A percentile compares a stretch with the other conserved stretches of the same genome.
Conservation (phyloP, 352 stramenopile genomes). For the Globisporangium solare region DNA sequence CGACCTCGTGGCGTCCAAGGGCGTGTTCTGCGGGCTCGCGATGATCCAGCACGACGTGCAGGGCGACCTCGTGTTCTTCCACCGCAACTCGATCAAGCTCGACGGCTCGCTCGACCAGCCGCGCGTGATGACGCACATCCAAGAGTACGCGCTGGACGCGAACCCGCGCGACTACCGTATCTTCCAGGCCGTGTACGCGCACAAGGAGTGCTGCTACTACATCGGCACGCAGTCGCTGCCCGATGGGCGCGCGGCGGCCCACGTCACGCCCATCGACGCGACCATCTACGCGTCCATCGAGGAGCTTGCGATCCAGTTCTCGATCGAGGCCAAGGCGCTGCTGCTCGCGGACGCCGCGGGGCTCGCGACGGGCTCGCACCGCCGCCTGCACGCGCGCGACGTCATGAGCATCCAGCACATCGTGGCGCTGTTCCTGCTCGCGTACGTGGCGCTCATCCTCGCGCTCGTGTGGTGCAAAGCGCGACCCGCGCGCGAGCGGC, state of each 20-base stretch:
- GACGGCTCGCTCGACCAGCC: slow-evolving; percentile 54
- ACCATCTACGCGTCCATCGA: slow-evolving; percentile 56
- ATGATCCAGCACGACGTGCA: slow-evolving; percentile 75
- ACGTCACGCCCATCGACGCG: slow-evolving; percentile 48
- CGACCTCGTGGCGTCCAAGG: slow-evolving; percentile 46
- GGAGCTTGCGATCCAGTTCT: slow-evolving; percentile 70
- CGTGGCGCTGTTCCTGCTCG: slow-evolving; percentile 56
- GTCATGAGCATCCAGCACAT: slow-evolving; percentile 51
- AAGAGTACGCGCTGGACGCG: slow-evolving; percentile 58
- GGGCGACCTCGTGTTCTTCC: slow-evolving; percentile 74
- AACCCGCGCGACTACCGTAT: slow-evolving; percentile 73
- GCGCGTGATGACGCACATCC: slow-evolving; percentile 56
- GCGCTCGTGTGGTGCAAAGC: slow-evolving; percentile 76
- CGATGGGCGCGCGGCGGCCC: slow-evolving; percentile 35
- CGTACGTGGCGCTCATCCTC: slow-evolving; percentile 67
- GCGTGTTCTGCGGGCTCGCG: slow-evolving; percentile 70
- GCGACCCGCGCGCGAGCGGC: slow-evolving; percentile 54
- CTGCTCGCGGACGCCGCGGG: slow-evolving; percentile 57
- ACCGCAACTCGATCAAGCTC: slow-evolving; percentile 78
- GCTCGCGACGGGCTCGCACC: slow-evolving; percentile 19
- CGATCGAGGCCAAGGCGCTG: slow-evolving; percentile 61
- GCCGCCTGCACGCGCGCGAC: slow-evolving; percentile 5
- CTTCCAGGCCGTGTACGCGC: slow-evolving; percentile 72
- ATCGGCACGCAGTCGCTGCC: slow-evolving; percentile 51
- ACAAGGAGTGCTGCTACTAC: slow-evolving; percentile 87